Evolutionary conservation across 2,329 filamentous ascomycete genomes (phyloP).

Genomic region (Neophaeococcomyces mojaviensis): DNA sequence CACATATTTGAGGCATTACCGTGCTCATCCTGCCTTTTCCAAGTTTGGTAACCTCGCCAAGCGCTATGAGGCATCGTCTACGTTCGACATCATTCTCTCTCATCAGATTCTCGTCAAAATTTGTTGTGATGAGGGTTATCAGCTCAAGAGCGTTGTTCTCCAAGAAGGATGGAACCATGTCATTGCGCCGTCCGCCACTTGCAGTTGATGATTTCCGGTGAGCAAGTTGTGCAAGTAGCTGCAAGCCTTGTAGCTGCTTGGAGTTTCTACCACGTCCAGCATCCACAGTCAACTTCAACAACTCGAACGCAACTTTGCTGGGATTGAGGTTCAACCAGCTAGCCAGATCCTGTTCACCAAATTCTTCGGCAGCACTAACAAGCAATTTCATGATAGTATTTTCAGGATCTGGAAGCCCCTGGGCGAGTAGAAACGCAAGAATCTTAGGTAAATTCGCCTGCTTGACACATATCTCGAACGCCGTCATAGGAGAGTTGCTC

Average conservation of each 20-base stretch:
- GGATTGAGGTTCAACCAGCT: constrained; percentile 68
- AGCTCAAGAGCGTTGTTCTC: constrained; percentile 79
- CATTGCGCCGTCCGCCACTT: constrained; percentile 41
- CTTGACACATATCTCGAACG: constrained; percentile 56
- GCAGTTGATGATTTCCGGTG: constrained; percentile 36
- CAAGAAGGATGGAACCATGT: constrained; percentile 65
- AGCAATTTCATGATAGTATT: constrained; percentile 62
- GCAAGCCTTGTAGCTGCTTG: constrained; percentile 52
- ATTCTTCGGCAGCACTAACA: constrained; percentile 60
- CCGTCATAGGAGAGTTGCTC: constrained; percentile 41
- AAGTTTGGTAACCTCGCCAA: constrained; percentile 74
- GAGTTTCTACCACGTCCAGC: constrained; percentile 46
- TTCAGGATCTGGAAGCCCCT: constrained; percentile 58
- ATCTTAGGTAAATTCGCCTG: constrained; percentile 53
- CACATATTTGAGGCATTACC: constrained; percentile 80
- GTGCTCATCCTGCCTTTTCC: constrained; percentile 66
- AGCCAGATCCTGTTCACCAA: constrained; percentile 58
- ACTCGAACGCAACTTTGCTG: constrained; percentile 66
- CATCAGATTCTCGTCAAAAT: constrained; percentile 61
- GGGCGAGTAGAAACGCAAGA: constrained; percentile 50
- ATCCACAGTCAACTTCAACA: constrained; percentile 73
- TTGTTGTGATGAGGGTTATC: constrained; percentile 71
- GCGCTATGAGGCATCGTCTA: constrained; percentile 67
- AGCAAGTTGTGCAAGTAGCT: constrained; percentile 43
- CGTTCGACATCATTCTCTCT: constrained; percentile 60